These are phyloP conservation scores for Blakeslea trispora DNA, from an alignment of 371 early-diverging fungal genomes.

Conservation along the genomic window DNA sequence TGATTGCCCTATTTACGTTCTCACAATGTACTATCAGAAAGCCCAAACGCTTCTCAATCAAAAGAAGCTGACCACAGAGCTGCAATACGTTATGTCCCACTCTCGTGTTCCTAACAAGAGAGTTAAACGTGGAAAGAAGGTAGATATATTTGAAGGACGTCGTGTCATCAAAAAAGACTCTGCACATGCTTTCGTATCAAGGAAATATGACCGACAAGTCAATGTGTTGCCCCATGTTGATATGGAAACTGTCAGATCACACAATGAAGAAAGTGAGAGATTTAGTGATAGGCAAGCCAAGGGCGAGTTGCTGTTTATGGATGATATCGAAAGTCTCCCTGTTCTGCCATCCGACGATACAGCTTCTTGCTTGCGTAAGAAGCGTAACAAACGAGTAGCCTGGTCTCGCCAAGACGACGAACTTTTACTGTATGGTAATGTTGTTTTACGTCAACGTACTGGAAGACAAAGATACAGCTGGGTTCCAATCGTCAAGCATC, in stretches of 20 bases:
- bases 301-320: constrained; percentile 10
- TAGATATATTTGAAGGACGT: constrained; percentile 1
- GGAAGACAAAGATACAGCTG: constrained; percentile 35
- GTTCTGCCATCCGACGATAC: constrained; percentile 11
- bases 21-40: neutral
- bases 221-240: neutral
- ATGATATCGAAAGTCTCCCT: constrained; percentile 15
- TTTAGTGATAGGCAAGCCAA: constrained; percentile 5
- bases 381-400: constrained; percentile 17
- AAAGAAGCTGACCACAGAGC: neutral
- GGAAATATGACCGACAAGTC: neutral
- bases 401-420: constrained; percentile 59
- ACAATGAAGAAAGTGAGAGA: constrained; percentile 1
- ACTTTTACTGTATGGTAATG: constrained; percentile 40
- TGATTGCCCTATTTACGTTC: neutral
- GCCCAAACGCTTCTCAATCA: neutral
- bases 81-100: too few species aligned
- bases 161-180: constrained; percentile 1
- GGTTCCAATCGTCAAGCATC: constrained; percentile 20
- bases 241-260: constrained; percentile 8
- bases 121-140: neutral
- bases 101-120: neutral
- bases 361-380: neutral
- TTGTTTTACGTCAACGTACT: constrained; percentile 29
- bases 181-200: neutral